Evolutionary conservation across 495 filamentous ascomycete species (phyloP), one percentile per base, ranked within the genome.

Genomic region (Usnea hakonensis): DNA sequence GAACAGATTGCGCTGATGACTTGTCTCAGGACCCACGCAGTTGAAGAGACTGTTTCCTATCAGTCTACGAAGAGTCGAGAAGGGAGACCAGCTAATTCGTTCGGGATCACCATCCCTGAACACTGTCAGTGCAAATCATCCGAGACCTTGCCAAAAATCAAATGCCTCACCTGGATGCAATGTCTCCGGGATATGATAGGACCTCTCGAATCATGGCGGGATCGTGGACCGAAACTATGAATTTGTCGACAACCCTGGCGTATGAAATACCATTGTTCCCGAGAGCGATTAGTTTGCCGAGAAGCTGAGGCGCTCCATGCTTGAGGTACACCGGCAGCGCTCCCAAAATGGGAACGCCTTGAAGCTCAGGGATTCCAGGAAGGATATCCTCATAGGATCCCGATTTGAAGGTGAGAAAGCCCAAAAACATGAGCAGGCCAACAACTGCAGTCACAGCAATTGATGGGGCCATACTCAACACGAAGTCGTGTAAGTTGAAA

Each of bases 161-260:
- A 53, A 33, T 46, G 26, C 41, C 62, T 58, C 41, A 66, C 64
- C 64, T 65, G n/a, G 64, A 66, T 48, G 64, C 53, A 35, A 66
- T 54, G 40, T 66, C 55, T 54, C 60, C 64, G 23, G 64, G 63
- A 60, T 65, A 65, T 53, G 64, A 33, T 38, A 66, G 55, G 53
- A 65, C 63, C 60, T 66, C 64, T 66, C 55, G 48, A 40, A 66
- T 30, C 64, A 66, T 65, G 17, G 55, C 55, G 7, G 64, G 64
- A 65, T 66, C 63, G 62, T 66, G 64, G 50, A 66, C 63, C 30
- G 64, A 66, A 54, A 66, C 63, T 40, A 66, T 54, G 41, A 65
- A 26, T 0, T 60, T 66, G 32, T 64, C 61, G 40, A 66, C 54
- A 32, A 66, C 19, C 26, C 66, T 66, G 11, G 44, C 62, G 53